phyloP scores from a whole-genome alignment of 164 flowering plant species.

The Berberis vulgaris region DNA sequence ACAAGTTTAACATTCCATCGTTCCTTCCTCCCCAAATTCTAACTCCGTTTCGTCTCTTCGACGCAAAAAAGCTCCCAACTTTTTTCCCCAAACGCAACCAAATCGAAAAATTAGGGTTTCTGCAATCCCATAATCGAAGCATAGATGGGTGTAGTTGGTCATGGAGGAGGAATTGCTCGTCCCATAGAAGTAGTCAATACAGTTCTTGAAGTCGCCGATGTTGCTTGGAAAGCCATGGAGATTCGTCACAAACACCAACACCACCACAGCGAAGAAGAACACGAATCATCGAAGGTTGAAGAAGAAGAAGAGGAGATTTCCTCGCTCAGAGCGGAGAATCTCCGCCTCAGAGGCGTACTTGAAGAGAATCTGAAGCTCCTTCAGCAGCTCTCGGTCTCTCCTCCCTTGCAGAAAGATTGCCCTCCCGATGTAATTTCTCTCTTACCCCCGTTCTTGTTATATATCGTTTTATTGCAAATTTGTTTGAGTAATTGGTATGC shows the following conservation, averaged over 20 bases:
- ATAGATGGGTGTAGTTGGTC: neutral
- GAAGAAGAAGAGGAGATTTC: constrained; percentile 10
- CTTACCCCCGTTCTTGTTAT: neutral
- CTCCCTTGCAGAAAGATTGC: constrained; percentile 39
- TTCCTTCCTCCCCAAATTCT: too few species aligned
- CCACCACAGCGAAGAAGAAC: constrained; percentile 12
- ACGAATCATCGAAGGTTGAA: neutral
- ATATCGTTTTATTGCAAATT: neutral
- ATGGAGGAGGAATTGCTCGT: neutral
- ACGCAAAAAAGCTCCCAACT: neutral
- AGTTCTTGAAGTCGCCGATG: constrained; percentile 50
- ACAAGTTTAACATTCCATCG: too few species aligned
- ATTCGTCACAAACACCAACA: constrained; percentile 34
- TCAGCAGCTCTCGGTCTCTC: constrained; percentile 40
- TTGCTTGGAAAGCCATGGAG: constrained; percentile 79
- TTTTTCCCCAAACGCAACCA: neutral
- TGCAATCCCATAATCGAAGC: neutral
- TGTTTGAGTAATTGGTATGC: neutral
- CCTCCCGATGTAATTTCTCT: constrained; percentile 58
- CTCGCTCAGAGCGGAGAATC: constrained; percentile 41
- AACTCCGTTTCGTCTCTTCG: neutral
- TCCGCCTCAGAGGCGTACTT: constrained; percentile 43
- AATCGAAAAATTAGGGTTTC: constrained; percentile 3
- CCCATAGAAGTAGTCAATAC: constrained; percentile 23
- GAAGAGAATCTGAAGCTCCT: constrained; percentile 61